phyloP scores from a whole-genome alignment of 345 rosid genomes.

The Citrus reticulata region DNA sequence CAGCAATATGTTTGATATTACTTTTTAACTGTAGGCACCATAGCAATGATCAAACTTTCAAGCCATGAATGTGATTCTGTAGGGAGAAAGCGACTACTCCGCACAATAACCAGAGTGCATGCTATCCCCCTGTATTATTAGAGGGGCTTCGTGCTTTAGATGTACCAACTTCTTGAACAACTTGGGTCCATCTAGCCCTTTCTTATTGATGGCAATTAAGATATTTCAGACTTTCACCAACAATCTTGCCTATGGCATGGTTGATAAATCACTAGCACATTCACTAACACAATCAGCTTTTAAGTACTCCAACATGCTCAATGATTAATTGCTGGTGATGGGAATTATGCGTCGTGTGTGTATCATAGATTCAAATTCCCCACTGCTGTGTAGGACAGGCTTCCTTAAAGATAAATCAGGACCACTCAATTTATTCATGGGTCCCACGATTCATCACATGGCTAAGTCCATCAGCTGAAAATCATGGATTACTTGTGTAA shows the following conservation, averaged over 20 bases:
- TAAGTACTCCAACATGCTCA: not conserved
- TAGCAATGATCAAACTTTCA: not conserved
- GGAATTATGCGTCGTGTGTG: not conserved
- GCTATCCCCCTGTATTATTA: conserved; percentile 13
- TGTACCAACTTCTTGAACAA: conserved; percentile 3
- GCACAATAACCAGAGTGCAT: conserved; percentile 17
- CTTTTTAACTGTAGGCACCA: not conserved
- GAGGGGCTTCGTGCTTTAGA: not conserved
- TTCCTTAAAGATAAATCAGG: not conserved
- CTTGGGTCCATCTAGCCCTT: conserved; percentile 26
- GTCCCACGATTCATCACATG: conserved; percentile 6
- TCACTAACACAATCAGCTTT: not conserved
- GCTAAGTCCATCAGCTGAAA: not conserved
- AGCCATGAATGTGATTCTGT: not conserved
- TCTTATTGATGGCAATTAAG: conserved; percentile 22
- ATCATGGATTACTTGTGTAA: not conserved
- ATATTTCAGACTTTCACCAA: not conserved
- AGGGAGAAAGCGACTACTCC: conserved; percentile 28
- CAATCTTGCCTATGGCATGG: not conserved
- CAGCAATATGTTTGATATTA: not conserved
- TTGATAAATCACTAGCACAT: not conserved
- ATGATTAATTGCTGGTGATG: not conserved
- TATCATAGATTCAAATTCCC: not conserved
- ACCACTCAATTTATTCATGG: not conserved
- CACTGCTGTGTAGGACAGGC: not conserved